Evolutionary conservation across 208 protist species (phyloP), one percentile per base, ranked within the genome.

Genomic region (Balamuthia mandrillaris): DNA sequence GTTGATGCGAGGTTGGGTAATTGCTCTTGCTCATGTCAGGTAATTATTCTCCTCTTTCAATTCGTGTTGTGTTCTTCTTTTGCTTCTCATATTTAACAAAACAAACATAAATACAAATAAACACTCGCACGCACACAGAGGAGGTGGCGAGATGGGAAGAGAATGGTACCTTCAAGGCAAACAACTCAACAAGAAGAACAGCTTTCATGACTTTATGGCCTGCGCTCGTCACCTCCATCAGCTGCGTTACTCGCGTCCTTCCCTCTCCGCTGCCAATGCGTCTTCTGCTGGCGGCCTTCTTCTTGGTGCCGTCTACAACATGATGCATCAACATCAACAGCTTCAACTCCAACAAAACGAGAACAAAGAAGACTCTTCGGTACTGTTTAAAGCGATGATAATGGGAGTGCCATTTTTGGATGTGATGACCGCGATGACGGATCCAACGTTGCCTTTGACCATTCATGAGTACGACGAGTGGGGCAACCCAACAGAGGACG

Each of bases 381-480:
- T 37, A 24, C 42, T 85, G 27, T 74, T 85, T n/a, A 70, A 52
- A 2, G 81, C 61, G 14, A 39, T 56, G 12, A 45, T 79, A 33
- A 58, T 85, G 70, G 51, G 60, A 29, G 85, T 88, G 45, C 85
- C 85, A 10, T 88, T 88, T 42, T 44, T 83, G 24, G 66, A 88
- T 60, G 27, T 33, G 6, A 33, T 88, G 44, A 75, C 75, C 10
- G 60, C 85, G 21, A 88, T 88, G 85, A 60, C 81, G 24, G 66
- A 88, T 39, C 35, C 39, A 24, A 52, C 85, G 3, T 41, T 86
- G 24, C 77, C 85, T 1, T 31, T 88, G 16, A 88, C 85, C 49
- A 42, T 84, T 21, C 85, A 86, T 27, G 85, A 88, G 44, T 88
- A 88, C 45, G 85, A 88, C 68, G 85, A 88, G 41, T 88, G 85